Conservation (phyloP, 2,329 filamentous ascomycete genomes). For the Microdochium bolleyi region DNA sequence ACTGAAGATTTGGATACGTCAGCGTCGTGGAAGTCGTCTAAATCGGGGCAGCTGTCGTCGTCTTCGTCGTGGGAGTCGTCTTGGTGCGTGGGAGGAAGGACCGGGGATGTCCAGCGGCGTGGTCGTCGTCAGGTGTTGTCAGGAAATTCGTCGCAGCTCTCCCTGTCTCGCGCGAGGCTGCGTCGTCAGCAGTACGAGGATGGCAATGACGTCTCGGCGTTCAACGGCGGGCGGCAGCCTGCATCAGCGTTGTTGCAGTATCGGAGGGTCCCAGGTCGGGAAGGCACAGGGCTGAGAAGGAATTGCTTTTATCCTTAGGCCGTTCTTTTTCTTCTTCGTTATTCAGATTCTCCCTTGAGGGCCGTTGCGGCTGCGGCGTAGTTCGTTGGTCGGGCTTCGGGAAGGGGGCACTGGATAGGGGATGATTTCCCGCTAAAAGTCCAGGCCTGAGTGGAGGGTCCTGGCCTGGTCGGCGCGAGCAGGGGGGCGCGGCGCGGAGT, state of each 20-base stretch:
- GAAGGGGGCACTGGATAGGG: not conserved
- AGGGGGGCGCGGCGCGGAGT: not conserved
- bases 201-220: not conserved
- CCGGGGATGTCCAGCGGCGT: not conserved
- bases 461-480: not conserved
- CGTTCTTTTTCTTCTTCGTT: not conserved
- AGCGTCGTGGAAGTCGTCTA: too few relatives aligned
- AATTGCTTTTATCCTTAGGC: too few relatives aligned
- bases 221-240: too few relatives aligned
- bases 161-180: not conserved
- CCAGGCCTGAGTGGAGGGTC: not conserved
- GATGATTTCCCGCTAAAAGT: not conserved
- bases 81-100: too few relatives aligned
- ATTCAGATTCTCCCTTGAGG: not conserved
- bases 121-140: not conserved
- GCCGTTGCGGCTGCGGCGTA: not conserved
- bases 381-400: not conserved
- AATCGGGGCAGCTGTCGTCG: not conserved
- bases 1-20: not conserved
- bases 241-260: not conserved
- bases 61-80: not conserved
- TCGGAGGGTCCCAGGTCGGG: too few relatives aligned
- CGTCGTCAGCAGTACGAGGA: not conserved
- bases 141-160: not conserved
- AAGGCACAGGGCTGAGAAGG: too few relatives aligned